A percentile compares a stretch with the other conserved stretches of the same genome.
Conservation (phyloP, 2,329 filamentous ascomycete genomes). For the Ophiognomonia clavigignenti-juglandacearum region DNA sequence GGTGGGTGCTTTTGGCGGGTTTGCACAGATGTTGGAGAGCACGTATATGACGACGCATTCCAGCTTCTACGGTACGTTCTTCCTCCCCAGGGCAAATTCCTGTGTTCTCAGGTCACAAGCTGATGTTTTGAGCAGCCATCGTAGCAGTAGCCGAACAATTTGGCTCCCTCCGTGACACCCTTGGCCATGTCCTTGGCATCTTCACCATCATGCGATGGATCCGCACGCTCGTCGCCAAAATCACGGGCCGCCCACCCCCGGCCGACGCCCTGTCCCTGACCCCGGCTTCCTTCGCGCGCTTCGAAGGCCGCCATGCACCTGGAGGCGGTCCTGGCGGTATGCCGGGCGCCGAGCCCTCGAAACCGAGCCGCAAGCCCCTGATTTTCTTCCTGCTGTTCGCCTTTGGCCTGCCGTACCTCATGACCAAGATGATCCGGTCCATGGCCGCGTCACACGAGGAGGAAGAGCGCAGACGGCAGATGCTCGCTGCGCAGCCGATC, state of each 20-base stretch:
- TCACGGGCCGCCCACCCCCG: conserved; percentile 86
- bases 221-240: conserved; percentile 81
- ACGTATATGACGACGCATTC: conserved; percentile 99
- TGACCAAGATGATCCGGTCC: conserved; percentile 90
- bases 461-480: conserved; percentile 61
- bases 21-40: conserved; percentile 98
- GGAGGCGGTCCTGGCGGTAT: conserved; percentile 52
- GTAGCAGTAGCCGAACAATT: conserved; percentile 97
- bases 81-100: no score
- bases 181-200: conserved; percentile 90
- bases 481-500: conserved; percentile 51
- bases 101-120: no score
- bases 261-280: conserved; percentile 84
- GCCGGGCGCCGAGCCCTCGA: conserved; percentile 38
- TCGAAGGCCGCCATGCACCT: conserved; percentile 71
- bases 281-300: conserved; percentile 83
- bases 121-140: conserved; percentile 65
- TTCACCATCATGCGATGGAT: conserved; percentile 96
- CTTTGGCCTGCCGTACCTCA: conserved; percentile 91
- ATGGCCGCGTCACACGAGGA: conserved; percentile 82
- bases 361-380: conserved; percentile 89
- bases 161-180: conserved; percentile 83
- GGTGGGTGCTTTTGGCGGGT: conserved; percentile 92
- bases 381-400: conserved; percentile 93
- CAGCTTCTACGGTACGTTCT: conserved; percentile 89